Evolutionary conservation across 805 yeast genomes (phyloP), one percentile per base, ranked within the genome.

Genomic region (Brettanomyces bruxellensis): DNA sequence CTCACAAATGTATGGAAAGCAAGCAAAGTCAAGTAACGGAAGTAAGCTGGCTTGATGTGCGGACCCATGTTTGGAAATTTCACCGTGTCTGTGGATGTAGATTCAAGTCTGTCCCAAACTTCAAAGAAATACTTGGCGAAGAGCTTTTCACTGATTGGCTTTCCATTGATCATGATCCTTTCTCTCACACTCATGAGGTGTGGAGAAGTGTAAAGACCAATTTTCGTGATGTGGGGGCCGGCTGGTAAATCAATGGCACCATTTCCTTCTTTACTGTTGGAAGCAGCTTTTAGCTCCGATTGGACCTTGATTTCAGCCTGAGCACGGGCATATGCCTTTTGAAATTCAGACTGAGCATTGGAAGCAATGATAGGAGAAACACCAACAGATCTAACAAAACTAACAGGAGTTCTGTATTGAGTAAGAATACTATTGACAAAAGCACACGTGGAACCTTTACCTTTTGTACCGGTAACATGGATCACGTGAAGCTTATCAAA

Each of bases 401-500:
- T n/a, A n/a, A 41, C 32, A 8, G 51, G 64, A 25, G 38, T 52
- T 50, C 65, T 67, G 56, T 87, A 87, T 59, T 87, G 87, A 6
- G 65, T 58, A 50, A 95, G 64, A 37, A 95, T 87, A 3, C 93
- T 79, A 56, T 86, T 86, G 3, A 89, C 78, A 60, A 93, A 93
- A 0, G 99, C 96, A 65, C 97, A 91, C 0, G 98, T 91, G 0
- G 97, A 89, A 1, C 99, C 99, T 67, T 93, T 93, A 12, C 99
- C 99, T 62, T 93, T 93, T 1, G 99, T 93, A 22, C 99, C 99
- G 0, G 99, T 90, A 35, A 95, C 83, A 59, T 93, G 99, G 38
- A 93, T 75, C 3, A 89, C 73, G 55, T 90, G 90, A 55, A 93
- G 63, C 49, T 65, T 72, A 65, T 90, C 78, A 59, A 87, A 79